Conservation (phyloP, 805 yeast species). For the Candida peoriensis region DNA sequence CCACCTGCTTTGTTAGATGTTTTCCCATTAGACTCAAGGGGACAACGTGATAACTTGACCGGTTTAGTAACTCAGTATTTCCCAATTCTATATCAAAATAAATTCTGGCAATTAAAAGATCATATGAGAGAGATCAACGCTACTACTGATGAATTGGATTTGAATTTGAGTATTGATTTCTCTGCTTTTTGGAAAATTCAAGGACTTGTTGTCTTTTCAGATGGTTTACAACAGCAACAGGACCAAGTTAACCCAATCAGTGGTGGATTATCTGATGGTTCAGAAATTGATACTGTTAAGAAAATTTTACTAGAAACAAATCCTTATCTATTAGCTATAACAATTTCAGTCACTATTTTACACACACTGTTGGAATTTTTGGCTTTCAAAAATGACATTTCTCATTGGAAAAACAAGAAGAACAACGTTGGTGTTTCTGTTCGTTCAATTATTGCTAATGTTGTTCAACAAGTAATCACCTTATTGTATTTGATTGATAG, state of each 20-base stretch:
- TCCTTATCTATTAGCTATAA: conserved; percentile 29
- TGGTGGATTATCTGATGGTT: conserved; percentile 24
- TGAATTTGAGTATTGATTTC: conserved; percentile 26
- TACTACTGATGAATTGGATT: conserved; percentile 19
- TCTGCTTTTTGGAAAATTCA: conserved; percentile 29
- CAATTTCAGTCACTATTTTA: conserved; percentile 28
- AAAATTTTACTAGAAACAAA: conserved; percentile 33
- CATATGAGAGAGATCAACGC: conserved; percentile 30
- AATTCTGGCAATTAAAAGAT: conserved; percentile 34
- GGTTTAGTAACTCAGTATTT: conserved; percentile 30
- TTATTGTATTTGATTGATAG: conserved; percentile 33
- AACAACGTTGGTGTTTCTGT: conserved; percentile 36
- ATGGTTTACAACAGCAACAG: conserved; percentile 27
- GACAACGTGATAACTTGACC: conserved; percentile 26
- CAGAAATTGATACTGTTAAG: conserved; percentile 33
- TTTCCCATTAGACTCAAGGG: conserved; percentile 23
- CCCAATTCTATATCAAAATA: conserved; percentile 33
- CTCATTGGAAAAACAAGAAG: conserved; percentile 36
- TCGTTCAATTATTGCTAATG: conserved; percentile 34
- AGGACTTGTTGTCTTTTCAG: conserved; percentile 22
- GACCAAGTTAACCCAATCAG: conserved; percentile 13
- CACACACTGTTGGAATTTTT: conserved; percentile 35
- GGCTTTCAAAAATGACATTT: conserved; percentile 37
- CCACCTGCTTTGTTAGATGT: conserved; percentile 22
- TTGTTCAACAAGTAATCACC: conserved; percentile 34